Percentiles rank a stretch among this genome's conserved stretches.
Evolutionary conservation across 805 yeast genomes (phyloP).

Genomic region (Blastobotrys parvus): DNA sequence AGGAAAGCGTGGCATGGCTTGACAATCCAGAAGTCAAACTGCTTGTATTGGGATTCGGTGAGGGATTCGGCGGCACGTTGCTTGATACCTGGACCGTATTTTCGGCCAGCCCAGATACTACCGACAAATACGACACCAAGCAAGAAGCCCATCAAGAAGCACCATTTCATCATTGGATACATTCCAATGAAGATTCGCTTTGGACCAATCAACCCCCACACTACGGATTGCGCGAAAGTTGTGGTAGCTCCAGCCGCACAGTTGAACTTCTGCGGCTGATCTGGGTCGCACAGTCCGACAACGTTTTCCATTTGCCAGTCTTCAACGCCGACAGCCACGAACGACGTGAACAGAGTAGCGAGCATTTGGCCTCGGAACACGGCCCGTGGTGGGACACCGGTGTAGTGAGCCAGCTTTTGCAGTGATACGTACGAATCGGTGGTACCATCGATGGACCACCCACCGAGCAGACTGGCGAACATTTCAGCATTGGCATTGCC

Average conservation of each 20-base stretch:
- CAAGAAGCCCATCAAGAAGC: slow-evolving; percentile 36
- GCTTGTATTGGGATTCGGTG: neutral
- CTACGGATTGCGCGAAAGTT: slow-evolving; percentile 42
- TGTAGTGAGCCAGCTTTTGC: slow-evolving; percentile 41
- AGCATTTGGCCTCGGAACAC: slow-evolving; percentile 34
- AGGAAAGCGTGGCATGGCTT: neutral
- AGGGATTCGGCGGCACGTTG: neutral
- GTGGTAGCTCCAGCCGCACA: slow-evolving; percentile 32
- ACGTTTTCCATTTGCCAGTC: slow-evolving; percentile 28
- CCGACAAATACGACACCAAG: slow-evolving; percentile 21
- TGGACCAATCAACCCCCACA: slow-evolving; percentile 41
- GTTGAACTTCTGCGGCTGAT: slow-evolving; percentile 27
- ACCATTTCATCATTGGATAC: slow-evolving; percentile 37
- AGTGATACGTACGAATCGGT: slow-evolving; percentile 50
- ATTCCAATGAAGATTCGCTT: slow-evolving; percentile 33
- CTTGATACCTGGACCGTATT: slow-evolving; percentile 3
- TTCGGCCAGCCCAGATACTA: slow-evolving; percentile 19
- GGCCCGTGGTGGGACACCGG: slow-evolving; percentile 35
- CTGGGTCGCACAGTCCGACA: slow-evolving; percentile 22
- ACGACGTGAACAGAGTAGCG: slow-evolving; percentile 34
- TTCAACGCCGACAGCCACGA: slow-evolving; percentile 26
- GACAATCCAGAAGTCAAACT: neutral
- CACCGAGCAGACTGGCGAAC: slow-evolving; percentile 32
- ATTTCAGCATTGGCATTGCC: slow-evolving; percentile 32
- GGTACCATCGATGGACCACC: slow-evolving; percentile 50